Evolutionary conservation across 2,329 filamentous ascomycete genomes (phyloP).

Genomic region (Hymenoscyphus albidus): DNA sequence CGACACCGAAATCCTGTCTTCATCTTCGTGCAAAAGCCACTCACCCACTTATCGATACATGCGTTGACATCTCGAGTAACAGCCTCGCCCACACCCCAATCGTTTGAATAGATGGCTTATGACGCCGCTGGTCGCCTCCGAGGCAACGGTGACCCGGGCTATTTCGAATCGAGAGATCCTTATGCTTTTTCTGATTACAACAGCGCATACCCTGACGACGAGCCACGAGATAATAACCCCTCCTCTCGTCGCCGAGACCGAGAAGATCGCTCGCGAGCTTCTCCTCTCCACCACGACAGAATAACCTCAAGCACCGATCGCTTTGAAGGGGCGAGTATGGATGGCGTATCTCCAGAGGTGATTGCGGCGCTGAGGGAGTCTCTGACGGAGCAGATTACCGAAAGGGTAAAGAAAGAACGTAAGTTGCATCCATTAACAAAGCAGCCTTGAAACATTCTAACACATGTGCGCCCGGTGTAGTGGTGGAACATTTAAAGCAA

Average conservation of each 20-base stretch:
- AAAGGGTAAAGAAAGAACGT: constrained; percentile 53
- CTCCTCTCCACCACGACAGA: constrained; percentile 20
- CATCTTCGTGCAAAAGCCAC: too few species aligned
- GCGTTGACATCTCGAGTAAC: constrained; percentile 18
- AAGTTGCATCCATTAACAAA: constrained; percentile 34
- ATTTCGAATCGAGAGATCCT: constrained; percentile 20
- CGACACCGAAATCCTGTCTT: background rate
- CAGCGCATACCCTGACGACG: constrained; percentile 19
- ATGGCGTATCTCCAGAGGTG: constrained; percentile 53
- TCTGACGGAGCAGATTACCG: constrained; percentile 48
- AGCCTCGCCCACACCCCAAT: constrained; percentile 27
- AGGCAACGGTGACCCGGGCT: constrained; percentile 22
- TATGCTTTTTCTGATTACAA: constrained; percentile 22
- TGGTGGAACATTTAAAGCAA: constrained; percentile 36
- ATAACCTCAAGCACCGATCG: constrained; percentile 22
- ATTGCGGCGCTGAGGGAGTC: constrained; percentile 53
- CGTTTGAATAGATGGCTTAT: constrained; percentile 15
- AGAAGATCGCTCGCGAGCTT: constrained; percentile 21
- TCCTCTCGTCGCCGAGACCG: constrained; percentile 20
- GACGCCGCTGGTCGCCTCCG: constrained; percentile 28
- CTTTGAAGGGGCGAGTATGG: constrained; percentile 13
- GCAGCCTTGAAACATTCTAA: constrained; percentile 14
- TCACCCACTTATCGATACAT: constrained; percentile 9
- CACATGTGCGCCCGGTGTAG: constrained; percentile 18
- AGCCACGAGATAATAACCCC: constrained; percentile 26